A percentile compares a stretch with the other conserved stretches of the same genome.
Conservation (phyloP, 441 rosid species). For the Lepidium campestre region DNA sequence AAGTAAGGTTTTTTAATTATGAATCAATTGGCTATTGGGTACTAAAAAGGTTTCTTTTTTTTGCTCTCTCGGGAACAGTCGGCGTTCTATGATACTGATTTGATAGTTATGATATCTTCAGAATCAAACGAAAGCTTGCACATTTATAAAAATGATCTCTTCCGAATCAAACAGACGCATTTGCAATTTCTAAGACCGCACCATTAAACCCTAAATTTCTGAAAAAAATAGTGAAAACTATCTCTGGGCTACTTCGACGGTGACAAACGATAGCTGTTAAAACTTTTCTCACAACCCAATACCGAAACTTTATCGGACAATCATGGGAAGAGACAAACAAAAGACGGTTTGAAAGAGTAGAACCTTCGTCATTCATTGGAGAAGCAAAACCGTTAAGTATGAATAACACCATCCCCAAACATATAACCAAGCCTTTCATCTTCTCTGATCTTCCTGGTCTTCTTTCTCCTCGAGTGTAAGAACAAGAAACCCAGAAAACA, state of each 20-base stretch:
- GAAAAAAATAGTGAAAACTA: not conserved
- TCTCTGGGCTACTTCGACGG: not conserved
- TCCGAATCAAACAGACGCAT: not conserved
- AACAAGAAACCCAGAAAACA: not conserved
- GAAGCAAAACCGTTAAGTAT: slow-evolving; percentile 36
- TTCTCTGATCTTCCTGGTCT: not conserved
- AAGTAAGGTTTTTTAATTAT: not conserved
- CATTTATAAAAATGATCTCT: not conserved
- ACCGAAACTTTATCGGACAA: not conserved
- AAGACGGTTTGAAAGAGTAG: not conserved
- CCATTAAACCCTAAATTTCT: not conserved
- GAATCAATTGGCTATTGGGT: not conserved
- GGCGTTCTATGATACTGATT: not conserved
- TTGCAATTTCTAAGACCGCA: not conserved
- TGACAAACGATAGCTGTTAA: not conserved
- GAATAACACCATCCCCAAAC: slow-evolving; percentile 10
- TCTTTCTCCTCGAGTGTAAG: not conserved
- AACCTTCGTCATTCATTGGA: slow-evolving; percentile 61
- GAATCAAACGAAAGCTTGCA: not conserved
- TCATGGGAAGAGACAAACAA: not conserved
- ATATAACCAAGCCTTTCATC: not conserved
- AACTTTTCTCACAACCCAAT: not conserved
- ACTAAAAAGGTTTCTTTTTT: not conserved
- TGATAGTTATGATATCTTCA: not conserved
- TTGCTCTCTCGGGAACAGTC: not conserved